Evolutionary conservation across 1,284 basidiomycete species (phyloP), one percentile per base, ranked within the genome.

Genomic region (Inonotus hispidus): DNA sequence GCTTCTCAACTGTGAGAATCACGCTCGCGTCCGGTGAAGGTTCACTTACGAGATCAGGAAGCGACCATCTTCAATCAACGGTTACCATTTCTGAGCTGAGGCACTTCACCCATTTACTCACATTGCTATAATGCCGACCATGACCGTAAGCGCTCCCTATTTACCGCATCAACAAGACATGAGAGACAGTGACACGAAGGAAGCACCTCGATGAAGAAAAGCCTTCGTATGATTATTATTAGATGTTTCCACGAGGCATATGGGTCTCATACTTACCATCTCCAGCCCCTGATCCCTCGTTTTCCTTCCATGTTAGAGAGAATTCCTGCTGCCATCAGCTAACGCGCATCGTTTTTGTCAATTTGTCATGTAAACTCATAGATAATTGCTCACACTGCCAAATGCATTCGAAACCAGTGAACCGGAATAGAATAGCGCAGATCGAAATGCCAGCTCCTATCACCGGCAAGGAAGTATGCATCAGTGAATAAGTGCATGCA

Each of bases 241-340:
- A 37, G 59, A 53, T 16, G 13, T 32, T 32, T n/a, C n/a, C n/a
- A 14, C n/a, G 27, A 52, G 41, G 14, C 6, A 21, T 2, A 11
- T 11, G 13, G 47, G 29, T 1, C 29, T 19, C 35, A 19, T 10
- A 32, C 59, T 61, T 27, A 68, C 72, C 73, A 76, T 56, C 71
- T 62, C 80, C 79, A 82, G 2, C 77, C 79, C 2, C 73, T 69
- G 32, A 77, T 73, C 2, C 78, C 77, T 3, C 71, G 69, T 7
- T 67, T 67, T 4, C 78, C 78, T 49, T 80, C 73, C 78, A 79
- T 79, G 47, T 71, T 74, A 10, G 68, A 68, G 8, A 81, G 69
- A 16, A 81, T 77, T 27, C 80, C 74, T 13, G 72, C 74, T 1
- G 74, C 72, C 45, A 72, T 71, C 4, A 76, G 64, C 65, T 43